Conservation (phyloP, 2,329 filamentous ascomycete genomes). For the Diaporthe sp. region DNA sequence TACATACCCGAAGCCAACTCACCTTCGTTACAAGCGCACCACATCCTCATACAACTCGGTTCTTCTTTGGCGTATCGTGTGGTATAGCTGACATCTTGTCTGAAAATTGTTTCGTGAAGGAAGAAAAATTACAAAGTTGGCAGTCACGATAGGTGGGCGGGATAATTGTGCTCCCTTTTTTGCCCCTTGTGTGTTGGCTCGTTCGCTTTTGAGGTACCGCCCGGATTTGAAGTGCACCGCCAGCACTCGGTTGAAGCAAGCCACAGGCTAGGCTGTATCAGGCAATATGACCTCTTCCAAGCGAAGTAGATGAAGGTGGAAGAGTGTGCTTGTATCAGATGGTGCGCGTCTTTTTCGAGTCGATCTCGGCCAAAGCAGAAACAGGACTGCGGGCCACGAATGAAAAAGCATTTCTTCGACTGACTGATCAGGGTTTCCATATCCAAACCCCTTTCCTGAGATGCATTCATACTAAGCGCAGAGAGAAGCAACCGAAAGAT, state of each 20-base stretch:
- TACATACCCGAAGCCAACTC: too few species aligned
- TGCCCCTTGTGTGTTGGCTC: neutral
- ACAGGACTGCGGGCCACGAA: neutral
- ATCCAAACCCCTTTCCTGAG: conserved; percentile 2
- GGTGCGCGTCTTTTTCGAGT: too few species aligned
- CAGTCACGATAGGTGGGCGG: neutral
- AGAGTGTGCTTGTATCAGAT: too few species aligned
- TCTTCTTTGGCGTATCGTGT: neutral
- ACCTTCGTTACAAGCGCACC: neutral
- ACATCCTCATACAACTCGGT: neutral
- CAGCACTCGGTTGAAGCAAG: neutral
- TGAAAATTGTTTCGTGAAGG: neutral
- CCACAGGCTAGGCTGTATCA: too few species aligned
- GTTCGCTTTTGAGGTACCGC: too few species aligned
- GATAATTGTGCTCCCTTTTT: neutral
- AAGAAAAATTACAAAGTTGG: neutral
- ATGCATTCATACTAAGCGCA: neutral
- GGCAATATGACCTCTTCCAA: too few species aligned
- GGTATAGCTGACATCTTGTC: neutral
- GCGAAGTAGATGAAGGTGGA: too few species aligned
- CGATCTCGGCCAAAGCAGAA: neutral
- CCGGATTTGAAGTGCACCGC: too few species aligned
- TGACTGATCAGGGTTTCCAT: neutral
- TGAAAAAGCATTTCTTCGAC: neutral
- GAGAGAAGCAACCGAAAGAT: neutral